A percentile compares a stretch with the other conserved stretches of the same genome.
These are phyloP conservation scores for Ephemerocybe angulata DNA, from an alignment of 768 basidiomycete genomes.

Conservation along the genomic window DNA sequence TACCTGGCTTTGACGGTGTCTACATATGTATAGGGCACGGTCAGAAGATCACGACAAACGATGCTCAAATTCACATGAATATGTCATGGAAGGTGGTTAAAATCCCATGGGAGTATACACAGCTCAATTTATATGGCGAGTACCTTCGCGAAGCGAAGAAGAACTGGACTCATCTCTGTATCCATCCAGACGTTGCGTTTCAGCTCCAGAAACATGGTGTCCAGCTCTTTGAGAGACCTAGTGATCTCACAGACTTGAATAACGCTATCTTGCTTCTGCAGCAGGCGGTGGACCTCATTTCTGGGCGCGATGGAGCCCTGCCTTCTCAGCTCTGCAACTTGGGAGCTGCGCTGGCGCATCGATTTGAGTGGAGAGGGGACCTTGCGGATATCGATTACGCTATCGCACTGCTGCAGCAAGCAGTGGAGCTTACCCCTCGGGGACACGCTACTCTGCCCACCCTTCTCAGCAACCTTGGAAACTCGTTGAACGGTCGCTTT, in stretches of 20 bases:
- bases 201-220: too few species aligned
- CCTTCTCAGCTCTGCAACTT: conserved; percentile 12
- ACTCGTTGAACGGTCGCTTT: conserved; percentile 19
- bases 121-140: too few species aligned
- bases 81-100: too few species aligned
- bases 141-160: too few species aligned
- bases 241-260: not conserved
- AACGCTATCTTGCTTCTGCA: not conserved
- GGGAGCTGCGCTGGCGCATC: conserved; percentile 15
- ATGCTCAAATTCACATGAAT: too few species aligned
- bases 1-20: too few species aligned
- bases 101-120: too few species aligned
- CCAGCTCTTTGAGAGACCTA: not conserved
- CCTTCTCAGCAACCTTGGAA: conserved; percentile 17
- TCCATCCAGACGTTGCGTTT: too few species aligned
- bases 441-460: conserved; percentile 13
- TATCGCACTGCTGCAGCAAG: conserved; percentile 13
- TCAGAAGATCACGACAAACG: too few species aligned
- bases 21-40: too few species aligned
- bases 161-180: too few species aligned
- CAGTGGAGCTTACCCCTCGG: conserved; percentile 17
- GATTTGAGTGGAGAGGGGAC: conserved; percentile 20
- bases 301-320: conserved; percentile 13
- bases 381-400: conserved; percentile 22
- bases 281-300: not conserved